Conservation (phyloP, 148 eudicot genomes). For the Vaccinium myrtillus region DNA sequence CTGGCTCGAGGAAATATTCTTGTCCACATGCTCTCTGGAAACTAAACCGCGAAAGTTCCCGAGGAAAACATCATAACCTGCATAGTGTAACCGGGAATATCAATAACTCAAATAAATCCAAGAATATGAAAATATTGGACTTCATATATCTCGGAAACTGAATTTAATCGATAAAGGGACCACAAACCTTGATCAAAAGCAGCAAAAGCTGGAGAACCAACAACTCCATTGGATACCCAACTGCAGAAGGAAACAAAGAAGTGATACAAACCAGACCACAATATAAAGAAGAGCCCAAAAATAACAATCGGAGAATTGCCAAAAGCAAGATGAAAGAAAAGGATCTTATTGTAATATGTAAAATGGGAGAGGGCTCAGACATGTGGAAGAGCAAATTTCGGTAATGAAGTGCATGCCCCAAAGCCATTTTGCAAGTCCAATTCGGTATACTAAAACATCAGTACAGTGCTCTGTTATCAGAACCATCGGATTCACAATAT, state of each 20-base stretch:
- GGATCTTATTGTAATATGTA: background rate
- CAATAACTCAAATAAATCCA: background rate
- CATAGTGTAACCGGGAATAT: background rate
- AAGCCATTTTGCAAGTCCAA: background rate
- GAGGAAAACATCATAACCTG: slow-evolving; percentile 95
- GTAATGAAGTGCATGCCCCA: background rate
- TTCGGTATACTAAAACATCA: background rate
- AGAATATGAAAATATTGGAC: background rate
- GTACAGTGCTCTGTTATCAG: background rate
- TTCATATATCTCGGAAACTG: background rate
- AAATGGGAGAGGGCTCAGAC: background rate
- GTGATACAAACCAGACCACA: background rate
- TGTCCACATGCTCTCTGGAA: slow-evolving; percentile 86
- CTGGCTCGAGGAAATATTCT: slow-evolving; percentile 74
- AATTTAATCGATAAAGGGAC: background rate
- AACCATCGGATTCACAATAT: background rate
- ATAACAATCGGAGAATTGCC: background rate
- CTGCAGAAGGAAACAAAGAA: slow-evolving; percentile 35
- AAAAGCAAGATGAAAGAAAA: background rate
- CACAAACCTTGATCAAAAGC: slow-evolving; percentile 96
- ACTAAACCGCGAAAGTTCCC: slow-evolving; percentile 94
- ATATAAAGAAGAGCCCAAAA: background rate
- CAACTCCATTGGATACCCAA: slow-evolving; percentile 94
- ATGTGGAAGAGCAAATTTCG: background rate
- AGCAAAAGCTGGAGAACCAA: slow-evolving; percentile 99